Conservation (phyloP, 257 asterid genomes). For the Scutellaria minor region DNA sequence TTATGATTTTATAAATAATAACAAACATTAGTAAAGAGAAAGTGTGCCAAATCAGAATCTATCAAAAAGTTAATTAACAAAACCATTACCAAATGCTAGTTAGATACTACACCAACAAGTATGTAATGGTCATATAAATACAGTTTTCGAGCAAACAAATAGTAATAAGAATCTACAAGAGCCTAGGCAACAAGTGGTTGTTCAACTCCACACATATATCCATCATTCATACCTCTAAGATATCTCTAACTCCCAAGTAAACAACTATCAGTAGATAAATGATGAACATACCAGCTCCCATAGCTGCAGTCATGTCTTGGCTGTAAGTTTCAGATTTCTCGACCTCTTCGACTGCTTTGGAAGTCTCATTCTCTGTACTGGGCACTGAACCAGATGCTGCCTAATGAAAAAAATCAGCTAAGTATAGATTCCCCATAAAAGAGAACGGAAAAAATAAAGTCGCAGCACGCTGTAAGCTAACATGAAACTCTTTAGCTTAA, state of each 20-base stretch:
- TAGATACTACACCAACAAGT: slow-evolving; percentile 10
- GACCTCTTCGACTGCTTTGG: slow-evolving; percentile 47
- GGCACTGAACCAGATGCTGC: slow-evolving; percentile 74
- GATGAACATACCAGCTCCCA: slow-evolving; percentile 90
- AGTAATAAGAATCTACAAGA: slow-evolving; percentile 17
- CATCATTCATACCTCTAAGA: background rate
- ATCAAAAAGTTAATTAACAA: background rate
- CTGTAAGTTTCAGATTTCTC: slow-evolving; percentile 84
- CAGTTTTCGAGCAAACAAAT: background rate
- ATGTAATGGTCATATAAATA: background rate
- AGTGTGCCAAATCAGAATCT: background rate
- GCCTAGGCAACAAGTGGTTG: background rate
- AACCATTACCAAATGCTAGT: background rate
- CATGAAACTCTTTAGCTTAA: background rate
- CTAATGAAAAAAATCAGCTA: slow-evolving; percentile 45
- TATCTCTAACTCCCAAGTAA: background rate
- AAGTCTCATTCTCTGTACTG: slow-evolving; percentile 54
- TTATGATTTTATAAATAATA: background rate
- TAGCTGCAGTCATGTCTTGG: slow-evolving; percentile 90
- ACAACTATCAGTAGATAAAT: slow-evolving; percentile 18
- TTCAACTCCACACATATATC: background rate
- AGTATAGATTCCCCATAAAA: background rate
- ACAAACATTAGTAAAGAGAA: background rate
- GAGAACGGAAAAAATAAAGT: background rate
- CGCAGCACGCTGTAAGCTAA: background rate